Percentiles rank a stretch among this genome's conserved stretches.
Evolutionary conservation across 441 rosid species (phyloP).

Genomic region (Pelargonium citronellum): DNA sequence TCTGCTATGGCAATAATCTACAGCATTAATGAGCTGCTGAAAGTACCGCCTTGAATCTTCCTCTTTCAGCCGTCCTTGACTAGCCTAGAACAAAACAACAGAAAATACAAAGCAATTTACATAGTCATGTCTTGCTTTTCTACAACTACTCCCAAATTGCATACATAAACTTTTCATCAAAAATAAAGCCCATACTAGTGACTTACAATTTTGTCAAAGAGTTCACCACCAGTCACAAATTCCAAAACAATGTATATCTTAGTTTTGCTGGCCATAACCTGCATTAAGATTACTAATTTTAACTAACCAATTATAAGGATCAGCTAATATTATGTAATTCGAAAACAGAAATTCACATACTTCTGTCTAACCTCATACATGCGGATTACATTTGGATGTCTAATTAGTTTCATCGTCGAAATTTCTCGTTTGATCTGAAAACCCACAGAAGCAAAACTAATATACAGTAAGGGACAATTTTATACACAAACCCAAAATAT

Average conservation of each 20-base stretch:
- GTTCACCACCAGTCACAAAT: constrained; percentile 95
- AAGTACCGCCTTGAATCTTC: constrained; percentile 91
- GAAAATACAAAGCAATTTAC: constrained; percentile 10
- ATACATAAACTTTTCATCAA: neutral
- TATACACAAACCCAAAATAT: neutral
- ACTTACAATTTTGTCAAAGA: constrained; percentile 93
- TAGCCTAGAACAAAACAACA: constrained; percentile 48
- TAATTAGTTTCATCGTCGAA: constrained; percentile 83
- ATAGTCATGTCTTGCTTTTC: constrained; percentile 4
- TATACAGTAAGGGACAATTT: neutral
- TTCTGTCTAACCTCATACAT: constrained; percentile 70
- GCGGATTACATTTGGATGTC: constrained; percentile 92
- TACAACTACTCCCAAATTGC: neutral
- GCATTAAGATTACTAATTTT: constrained; percentile 22
- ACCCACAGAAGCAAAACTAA: constrained; percentile 8
- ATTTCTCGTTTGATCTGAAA: constrained; percentile 93
- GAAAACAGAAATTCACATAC: neutral
- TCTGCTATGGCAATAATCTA: constrained; percentile 93
- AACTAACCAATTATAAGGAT: neutral
- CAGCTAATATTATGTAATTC: neutral
- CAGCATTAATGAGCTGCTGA: constrained; percentile 93
- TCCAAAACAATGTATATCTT: constrained; percentile 89
- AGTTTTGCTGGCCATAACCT: constrained; percentile 99
- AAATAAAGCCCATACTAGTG: constrained; percentile 10
- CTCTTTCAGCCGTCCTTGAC: constrained; percentile 85